These are phyloP conservation scores for Scolecobasidium constrictum DNA, from an alignment of 2,329 filamentous ascomycete genomes.

Conservation along the genomic window DNA sequence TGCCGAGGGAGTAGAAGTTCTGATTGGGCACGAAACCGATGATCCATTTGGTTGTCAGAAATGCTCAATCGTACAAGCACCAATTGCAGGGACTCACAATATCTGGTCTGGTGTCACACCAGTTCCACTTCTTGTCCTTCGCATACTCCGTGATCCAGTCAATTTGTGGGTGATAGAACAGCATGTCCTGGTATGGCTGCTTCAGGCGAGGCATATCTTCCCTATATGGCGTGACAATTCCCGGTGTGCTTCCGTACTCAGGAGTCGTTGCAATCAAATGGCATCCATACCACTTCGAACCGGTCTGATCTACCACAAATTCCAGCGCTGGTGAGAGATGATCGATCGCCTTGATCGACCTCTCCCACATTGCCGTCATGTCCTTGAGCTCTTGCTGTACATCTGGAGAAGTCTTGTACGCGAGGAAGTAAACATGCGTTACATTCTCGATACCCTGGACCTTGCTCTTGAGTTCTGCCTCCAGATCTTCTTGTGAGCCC, in stretches of 20 bases:
- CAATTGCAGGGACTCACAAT: conserved; percentile 15
- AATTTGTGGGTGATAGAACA: conserved; percentile 28
- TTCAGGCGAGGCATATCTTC: conserved; percentile 22
- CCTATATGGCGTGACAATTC: conserved; percentile 22
- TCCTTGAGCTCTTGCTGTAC: conserved; percentile 27
- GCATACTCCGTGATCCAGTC: conserved; percentile 23
- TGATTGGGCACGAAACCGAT: conserved; percentile 27
- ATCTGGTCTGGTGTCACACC: conserved; percentile 26
- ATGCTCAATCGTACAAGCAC: neutral
- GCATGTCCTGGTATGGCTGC: conserved; percentile 18
- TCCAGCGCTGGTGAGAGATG: conserved; percentile 23
- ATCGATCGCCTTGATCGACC: conserved; percentile 26
- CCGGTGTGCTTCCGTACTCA: conserved; percentile 15
- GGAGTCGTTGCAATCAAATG: conserved; percentile 30
- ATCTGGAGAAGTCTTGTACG: conserved; percentile 32
- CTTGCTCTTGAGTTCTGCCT: conserved; percentile 21
- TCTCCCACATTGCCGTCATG: conserved; percentile 30
- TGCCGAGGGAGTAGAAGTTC: conserved; percentile 26
- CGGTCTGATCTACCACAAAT: conserved; percentile 27
- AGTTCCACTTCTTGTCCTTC: conserved; percentile 24
- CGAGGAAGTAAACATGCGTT: conserved; percentile 34
- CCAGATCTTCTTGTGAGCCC: conserved; percentile 27
- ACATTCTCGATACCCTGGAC: conserved; percentile 26
- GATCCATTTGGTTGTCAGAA: neutral
- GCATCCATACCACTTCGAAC: conserved; percentile 30